Base-by-base conservation (phyloP, 2,329 filamentous ascomycete genomes). In the Cordyceps farinosa region DNA sequence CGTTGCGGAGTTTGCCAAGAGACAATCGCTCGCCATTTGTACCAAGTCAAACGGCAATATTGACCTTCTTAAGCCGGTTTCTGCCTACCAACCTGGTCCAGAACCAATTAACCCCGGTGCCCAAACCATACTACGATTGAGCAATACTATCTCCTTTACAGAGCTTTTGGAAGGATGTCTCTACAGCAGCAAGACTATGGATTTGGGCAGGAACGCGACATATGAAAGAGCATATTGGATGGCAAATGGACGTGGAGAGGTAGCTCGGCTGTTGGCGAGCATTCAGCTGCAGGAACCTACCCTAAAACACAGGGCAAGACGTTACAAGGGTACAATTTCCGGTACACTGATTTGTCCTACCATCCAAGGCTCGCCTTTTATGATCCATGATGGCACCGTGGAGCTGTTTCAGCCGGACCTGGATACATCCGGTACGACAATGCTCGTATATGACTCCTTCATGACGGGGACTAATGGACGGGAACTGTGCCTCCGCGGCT, bases 381-480 rank as follows among this genome's bases (percentile, higher is more conserved):
- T 87, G 79, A 82, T 88, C 34, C 80, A 82, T 60, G 76, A 80
- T 10, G 86, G 86, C 27, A 75, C 79, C 59, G 84, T 88, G 67
- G 80, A 83, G 38, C 73, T 88, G 27, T 88, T 89, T 69, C 77
- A 78, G 40, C 71, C 78, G 15, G 82, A 87, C 68, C 73, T 77
- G 42, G 78, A 80, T 64, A 78, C 82, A 0, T 80, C 86, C 0
- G 84, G 85, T 22, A 86, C 84, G 5, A 78, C 78, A 34, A 87
- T 85, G 65, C 72, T 89, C 36, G 82, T 80, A 0, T 89, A 89
- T 69, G 80, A 87, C 68, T 85, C 88, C 65, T 82, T 84, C 67
- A 82, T 89, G 79, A 77, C 77, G 32, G 83, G 83, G 5, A 77
- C 81, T 4, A 75, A 84, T 64, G 83, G 83, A 15, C 75, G 78